phyloP scores from a whole-genome alignment of 352 stramenopile species.

The Phytopythium helicoides region DNA sequence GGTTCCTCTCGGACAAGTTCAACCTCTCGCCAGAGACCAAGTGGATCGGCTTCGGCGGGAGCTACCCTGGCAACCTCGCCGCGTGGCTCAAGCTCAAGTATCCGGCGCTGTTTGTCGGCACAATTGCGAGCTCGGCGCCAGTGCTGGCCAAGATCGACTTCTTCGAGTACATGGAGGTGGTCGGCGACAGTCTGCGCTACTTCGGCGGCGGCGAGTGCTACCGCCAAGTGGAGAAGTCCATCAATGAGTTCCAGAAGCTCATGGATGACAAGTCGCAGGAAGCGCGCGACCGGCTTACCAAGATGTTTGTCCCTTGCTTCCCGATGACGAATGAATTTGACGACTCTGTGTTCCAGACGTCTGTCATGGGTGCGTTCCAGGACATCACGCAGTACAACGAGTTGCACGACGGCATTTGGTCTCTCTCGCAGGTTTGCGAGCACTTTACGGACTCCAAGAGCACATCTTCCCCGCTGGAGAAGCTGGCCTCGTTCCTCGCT shows the following conservation, averaged over 20 bases:
- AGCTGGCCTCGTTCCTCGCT: slow-evolving; percentile 57
- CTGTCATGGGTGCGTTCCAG: slow-evolving; percentile 76
- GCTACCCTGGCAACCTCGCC: slow-evolving; percentile 94
- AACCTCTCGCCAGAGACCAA: slow-evolving; percentile 46
- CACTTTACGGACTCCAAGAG: slow-evolving; percentile 38
- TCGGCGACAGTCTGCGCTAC: slow-evolving; percentile 70
- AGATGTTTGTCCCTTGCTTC: slow-evolving; percentile 65
- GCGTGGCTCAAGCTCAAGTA: slow-evolving; percentile 93
- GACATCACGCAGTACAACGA: slow-evolving; percentile 78
- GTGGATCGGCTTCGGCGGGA: slow-evolving; percentile 95
- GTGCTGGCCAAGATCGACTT: slow-evolving; percentile 84
- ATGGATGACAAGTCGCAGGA: slow-evolving; percentile 46
- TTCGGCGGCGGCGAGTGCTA: slow-evolving; percentile 86
- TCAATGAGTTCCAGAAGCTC: slow-evolving; percentile 46
- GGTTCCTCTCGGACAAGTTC: slow-evolving; percentile 68
- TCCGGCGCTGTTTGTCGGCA: slow-evolving; percentile 90
- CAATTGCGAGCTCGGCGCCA: slow-evolving; percentile 90
- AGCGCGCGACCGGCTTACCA: slow-evolving; percentile 35
- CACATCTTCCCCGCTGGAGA: slow-evolving; percentile 23
- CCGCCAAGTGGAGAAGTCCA: slow-evolving; percentile 59
- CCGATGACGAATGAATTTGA: slow-evolving; percentile 78
- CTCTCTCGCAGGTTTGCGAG: slow-evolving; percentile 59
- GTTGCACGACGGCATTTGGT: slow-evolving; percentile 43
- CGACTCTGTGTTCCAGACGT: slow-evolving; percentile 76
- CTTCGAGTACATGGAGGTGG: slow-evolving; percentile 88